These are phyloP conservation scores for Tetrahymena borealis DNA, from an alignment of 73 alveolate species.

Conservation along the genomic window DNA sequence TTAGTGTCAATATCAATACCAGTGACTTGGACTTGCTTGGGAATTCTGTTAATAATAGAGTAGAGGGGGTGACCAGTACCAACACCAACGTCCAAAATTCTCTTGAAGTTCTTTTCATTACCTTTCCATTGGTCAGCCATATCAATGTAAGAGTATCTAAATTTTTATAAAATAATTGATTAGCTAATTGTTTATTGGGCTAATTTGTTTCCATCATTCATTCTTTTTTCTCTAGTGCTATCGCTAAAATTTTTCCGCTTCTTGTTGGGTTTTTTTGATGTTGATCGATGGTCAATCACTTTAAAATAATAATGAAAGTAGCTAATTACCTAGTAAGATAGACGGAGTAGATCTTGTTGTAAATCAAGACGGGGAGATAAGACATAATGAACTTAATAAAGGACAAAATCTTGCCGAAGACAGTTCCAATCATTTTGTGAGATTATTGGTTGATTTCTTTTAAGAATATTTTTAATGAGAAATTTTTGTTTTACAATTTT, in stretches of 20 bases:
- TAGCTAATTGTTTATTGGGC: no score
- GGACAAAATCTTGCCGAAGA: slow-evolving; percentile 2
- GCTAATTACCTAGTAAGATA: neutral
- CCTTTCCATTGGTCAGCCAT: slow-evolving; percentile 33
- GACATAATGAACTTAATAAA: neutral
- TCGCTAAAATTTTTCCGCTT: neutral
- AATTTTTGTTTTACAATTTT: neutral
- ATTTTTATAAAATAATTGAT: neutral
- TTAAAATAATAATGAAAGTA: neutral
- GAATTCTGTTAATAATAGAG: slow-evolving; percentile 24
- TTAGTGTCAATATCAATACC: slow-evolving; percentile 40
- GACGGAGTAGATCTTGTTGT: slow-evolving; percentile 5
- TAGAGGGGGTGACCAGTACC: slow-evolving; percentile 45
- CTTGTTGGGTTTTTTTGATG: neutral
- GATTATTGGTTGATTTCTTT: neutral
- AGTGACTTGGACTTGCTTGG: slow-evolving; percentile 3
- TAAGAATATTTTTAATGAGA: neutral
- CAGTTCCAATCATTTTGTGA: neutral
- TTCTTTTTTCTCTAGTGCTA: neutral
- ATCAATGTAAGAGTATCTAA: slow-evolving; percentile 31
- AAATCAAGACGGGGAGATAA: slow-evolving; percentile 36
- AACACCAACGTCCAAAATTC: slow-evolving; percentile 28
- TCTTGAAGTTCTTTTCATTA: slow-evolving; percentile 2
- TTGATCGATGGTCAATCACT: neutral
- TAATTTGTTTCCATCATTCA: no score